Conservation (phyloP, 2,329 filamentous ascomycete species). For the Alternaria triticimaculans region DNA sequence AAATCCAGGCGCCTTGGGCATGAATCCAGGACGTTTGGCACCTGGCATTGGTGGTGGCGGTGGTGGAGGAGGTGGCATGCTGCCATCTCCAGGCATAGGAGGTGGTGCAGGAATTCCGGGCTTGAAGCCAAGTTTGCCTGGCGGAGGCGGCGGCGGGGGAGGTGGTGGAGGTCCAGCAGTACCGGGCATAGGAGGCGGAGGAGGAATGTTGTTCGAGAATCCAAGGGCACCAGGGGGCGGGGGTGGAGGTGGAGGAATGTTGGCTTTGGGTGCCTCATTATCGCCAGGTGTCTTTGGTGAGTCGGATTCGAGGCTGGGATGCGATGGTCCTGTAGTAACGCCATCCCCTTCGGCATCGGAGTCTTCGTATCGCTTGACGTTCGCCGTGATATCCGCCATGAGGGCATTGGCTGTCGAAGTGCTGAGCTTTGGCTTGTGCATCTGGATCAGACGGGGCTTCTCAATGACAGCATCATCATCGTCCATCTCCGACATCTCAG, state of each 20-base stretch:
- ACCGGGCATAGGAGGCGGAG: conserved; percentile 57
- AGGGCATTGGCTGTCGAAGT: conserved; percentile 69
- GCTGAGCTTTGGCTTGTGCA: conserved; percentile 73
- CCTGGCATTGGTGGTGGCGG: conserved; percentile 67
- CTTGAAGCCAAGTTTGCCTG: conserved; percentile 53
- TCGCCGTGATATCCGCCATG: conserved; percentile 74
- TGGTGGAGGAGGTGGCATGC: conserved; percentile 60
- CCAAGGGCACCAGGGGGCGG: conserved; percentile 50
- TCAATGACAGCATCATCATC: conserved; percentile 71
- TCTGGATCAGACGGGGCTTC: conserved; percentile 79
- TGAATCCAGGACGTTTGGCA: conserved; percentile 70
- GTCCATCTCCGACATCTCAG: conserved; percentile 37
- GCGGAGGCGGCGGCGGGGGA: conserved; percentile 56
- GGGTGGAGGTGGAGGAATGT: conserved; percentile 56
- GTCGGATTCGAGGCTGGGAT: conserved; percentile 75
- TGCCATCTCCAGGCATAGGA: conserved; percentile 57
- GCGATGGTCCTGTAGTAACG: conserved; percentile 75
- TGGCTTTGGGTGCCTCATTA: conserved; percentile 49
- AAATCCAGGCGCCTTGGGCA: conserved; percentile 66
- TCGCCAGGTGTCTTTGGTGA: conserved; percentile 72
- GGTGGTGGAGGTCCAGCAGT: conserved; percentile 56
- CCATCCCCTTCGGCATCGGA: conserved; percentile 76
- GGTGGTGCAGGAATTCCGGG: conserved; percentile 54
- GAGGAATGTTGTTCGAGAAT: conserved; percentile 48
- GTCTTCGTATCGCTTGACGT: conserved; percentile 74